Evolutionary conservation across 768 basidiomycete genomes (phyloP).

Genomic region (Auricularia heimuer): DNA sequence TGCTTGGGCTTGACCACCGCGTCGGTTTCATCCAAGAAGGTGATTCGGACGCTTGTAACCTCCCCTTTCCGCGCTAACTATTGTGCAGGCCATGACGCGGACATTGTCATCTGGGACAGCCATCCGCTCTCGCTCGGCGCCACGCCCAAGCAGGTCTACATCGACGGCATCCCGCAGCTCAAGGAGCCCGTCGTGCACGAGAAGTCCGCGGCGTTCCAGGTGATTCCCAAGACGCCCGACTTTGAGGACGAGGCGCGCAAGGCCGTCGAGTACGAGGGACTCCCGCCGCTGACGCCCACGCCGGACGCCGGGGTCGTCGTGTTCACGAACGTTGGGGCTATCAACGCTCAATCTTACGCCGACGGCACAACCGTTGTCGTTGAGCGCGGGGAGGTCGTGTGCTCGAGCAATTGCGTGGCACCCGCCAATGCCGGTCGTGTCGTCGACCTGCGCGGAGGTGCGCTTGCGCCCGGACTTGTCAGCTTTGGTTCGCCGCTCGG

Average conservation of each 20-base stretch:
- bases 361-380: slow-evolving; percentile 31
- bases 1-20: slow-evolving; percentile 66
- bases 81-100: slow-evolving; percentile 56
- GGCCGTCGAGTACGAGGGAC: slow-evolving; percentile 49
- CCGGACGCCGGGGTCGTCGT: slow-evolving; percentile 31
- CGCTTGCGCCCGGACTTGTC: slow-evolving; percentile 42
- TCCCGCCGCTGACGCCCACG: slow-evolving; percentile 48
- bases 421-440: slow-evolving; percentile 11
- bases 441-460: slow-evolving; percentile 58
- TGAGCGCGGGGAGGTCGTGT: slow-evolving; percentile 42
- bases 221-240: slow-evolving; percentile 44
- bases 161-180: slow-evolving; percentile 75
- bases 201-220: slow-evolving; percentile 50
- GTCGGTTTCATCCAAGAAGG: slow-evolving; percentile 58
- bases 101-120: slow-evolving; percentile 66
- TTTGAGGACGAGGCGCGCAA: slow-evolving; percentile 48
- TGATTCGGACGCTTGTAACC: slow-evolving; percentile 12
- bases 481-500: slow-evolving; percentile 40
- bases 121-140: slow-evolving; percentile 73
- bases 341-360: slow-evolving; percentile 30
- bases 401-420: slow-evolving; percentile 28
- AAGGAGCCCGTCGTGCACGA: slow-evolving; percentile 32
- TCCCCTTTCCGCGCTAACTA: background rate
- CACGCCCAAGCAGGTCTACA: slow-evolving; percentile 71
- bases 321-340: slow-evolving; percentile 53